phyloP scores from a whole-genome alignment of 2,329 filamentous ascomycete species.

The Ophiostoma tasmaniense region DNA sequence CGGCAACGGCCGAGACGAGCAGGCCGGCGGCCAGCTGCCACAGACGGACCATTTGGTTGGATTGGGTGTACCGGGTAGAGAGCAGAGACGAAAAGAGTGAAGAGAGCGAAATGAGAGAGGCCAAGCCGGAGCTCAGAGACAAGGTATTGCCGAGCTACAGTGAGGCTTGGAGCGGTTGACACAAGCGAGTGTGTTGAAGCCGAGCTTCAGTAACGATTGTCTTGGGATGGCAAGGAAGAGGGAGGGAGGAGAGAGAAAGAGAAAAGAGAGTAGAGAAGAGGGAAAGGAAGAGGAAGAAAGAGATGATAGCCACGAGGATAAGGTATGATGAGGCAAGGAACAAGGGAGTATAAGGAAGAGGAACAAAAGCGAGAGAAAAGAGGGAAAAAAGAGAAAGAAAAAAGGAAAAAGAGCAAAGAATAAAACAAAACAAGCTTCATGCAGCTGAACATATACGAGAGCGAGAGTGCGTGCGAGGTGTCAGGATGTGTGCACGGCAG shows the following conservation, averaged over 20 bases:
- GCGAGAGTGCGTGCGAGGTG: not conserved
- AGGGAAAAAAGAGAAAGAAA: not conserved
- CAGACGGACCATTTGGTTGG: conserved; percentile 1
- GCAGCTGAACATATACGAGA: not conserved
- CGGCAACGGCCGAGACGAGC: not conserved
- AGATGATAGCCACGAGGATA: not conserved
- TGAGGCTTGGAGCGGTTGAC: not conserved
- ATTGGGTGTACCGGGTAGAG: not conserved
- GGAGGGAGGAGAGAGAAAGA: not conserved
- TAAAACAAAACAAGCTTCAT: not conserved
- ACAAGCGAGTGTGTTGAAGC: conserved; percentile 14
- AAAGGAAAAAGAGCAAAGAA: not conserved
- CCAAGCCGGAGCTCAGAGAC: not conserved
- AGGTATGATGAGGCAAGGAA: not conserved
- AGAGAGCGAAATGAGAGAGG: not conserved
- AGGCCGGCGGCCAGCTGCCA: conserved; percentile 11
- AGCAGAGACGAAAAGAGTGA: not conserved
- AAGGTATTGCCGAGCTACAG: conserved; percentile 1
- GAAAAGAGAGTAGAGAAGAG: not conserved
- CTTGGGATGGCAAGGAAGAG: not conserved
- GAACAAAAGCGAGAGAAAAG: not conserved
- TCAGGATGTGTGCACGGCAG: not conserved
- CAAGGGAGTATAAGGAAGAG: not conserved
- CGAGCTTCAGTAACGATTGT: conserved; percentile 10
- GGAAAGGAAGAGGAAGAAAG: not conserved